phyloP scores from a whole-genome alignment of 805 yeast genomes.

The Metschnikowia reukaufii region DNA sequence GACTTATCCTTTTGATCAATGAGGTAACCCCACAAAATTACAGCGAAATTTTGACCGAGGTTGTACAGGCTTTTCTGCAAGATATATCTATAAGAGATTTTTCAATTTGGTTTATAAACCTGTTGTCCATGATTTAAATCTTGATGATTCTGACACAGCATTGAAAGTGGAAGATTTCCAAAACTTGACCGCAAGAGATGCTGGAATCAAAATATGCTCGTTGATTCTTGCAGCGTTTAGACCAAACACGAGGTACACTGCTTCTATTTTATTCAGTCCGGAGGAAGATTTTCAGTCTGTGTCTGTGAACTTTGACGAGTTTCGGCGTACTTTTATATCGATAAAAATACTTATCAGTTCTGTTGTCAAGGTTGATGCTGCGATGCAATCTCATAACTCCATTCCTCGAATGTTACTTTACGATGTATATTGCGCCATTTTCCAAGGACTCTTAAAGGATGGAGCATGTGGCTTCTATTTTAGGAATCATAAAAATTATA shows the following conservation, averaged over 20 bases:
- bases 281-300: slow-evolving; percentile 15
- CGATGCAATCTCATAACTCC: not conserved
- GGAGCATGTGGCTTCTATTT: too few species aligned
- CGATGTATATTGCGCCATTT: slow-evolving; percentile 40
- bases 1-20: slow-evolving; percentile 4
- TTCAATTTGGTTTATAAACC: slow-evolving; percentile 37
- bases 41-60: slow-evolving; percentile 28
- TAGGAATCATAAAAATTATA: too few species aligned
- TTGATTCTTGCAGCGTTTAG: slow-evolving; percentile 35
- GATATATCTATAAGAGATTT: slow-evolving; percentile 40
- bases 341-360: slow-evolving; percentile 31
- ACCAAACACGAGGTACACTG: slow-evolving; percentile 3
- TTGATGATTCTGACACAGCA: slow-evolving; percentile 3
- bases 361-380: not conserved
- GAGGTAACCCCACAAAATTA: slow-evolving; percentile 37
- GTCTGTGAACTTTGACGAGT: slow-evolving; percentile 41
- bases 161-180: slow-evolving; percentile 32
- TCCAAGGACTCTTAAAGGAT: slow-evolving; percentile 37
- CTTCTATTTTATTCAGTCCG: not conserved
- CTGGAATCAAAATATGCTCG: slow-evolving; percentile 23
- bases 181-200: slow-evolving; percentile 12
- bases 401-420: slow-evolving; percentile 30
- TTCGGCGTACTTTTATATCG: slow-evolving; percentile 42
- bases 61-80: slow-evolving; percentile 25
- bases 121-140: slow-evolving; percentile 16